A percentile compares a stretch with the other conserved stretches of the same genome.
These are phyloP conservation scores for Hamigera avellanea DNA, from an alignment of 495 filamentous ascomycete genomes.

Conservation along the genomic window DNA sequence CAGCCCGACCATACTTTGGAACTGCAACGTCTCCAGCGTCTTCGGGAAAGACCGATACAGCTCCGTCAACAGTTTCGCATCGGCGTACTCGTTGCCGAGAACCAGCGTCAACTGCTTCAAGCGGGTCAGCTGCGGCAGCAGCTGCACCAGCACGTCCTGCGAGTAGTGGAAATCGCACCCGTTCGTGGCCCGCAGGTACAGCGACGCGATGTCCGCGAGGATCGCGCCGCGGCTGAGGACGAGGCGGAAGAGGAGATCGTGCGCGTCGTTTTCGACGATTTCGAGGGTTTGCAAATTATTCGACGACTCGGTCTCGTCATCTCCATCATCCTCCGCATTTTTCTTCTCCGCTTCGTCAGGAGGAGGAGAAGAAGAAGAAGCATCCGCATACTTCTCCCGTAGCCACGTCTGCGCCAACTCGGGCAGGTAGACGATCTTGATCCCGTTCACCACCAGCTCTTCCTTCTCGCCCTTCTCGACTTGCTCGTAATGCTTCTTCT, in stretches of 20 bases:
- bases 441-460: conserved; percentile 1
- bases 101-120: conserved; percentile 13
- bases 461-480: conserved; percentile 9
- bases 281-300: conserved; percentile 10
- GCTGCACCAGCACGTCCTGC: conserved; percentile 3
- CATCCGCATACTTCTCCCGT: conserved; percentile 3
- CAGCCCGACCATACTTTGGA: no score
- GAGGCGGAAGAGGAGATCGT: conserved; percentile 47
- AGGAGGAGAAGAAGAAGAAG: no score
- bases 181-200: conserved; percentile 13
- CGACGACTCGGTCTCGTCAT: no score
- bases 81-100: conserved; percentile 10
- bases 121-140: conserved; percentile 5
- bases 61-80: conserved; percentile 10
- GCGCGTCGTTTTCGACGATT: conserved; percentile 41
- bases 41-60: conserved; percentile 2
- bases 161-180: conserved; percentile 8
- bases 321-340: no score
- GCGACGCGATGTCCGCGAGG: conserved; percentile 6
- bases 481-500: conserved; percentile 1
- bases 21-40: conserved; percentile 7
- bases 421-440: conserved; percentile 6
- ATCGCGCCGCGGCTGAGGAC: conserved; percentile 11
- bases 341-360: no score
- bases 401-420: conserved; percentile 6